These are phyloP conservation scores for Ogataea paraovalis DNA, from an alignment of 805 yeast genomes.

Conservation along the genomic window DNA sequence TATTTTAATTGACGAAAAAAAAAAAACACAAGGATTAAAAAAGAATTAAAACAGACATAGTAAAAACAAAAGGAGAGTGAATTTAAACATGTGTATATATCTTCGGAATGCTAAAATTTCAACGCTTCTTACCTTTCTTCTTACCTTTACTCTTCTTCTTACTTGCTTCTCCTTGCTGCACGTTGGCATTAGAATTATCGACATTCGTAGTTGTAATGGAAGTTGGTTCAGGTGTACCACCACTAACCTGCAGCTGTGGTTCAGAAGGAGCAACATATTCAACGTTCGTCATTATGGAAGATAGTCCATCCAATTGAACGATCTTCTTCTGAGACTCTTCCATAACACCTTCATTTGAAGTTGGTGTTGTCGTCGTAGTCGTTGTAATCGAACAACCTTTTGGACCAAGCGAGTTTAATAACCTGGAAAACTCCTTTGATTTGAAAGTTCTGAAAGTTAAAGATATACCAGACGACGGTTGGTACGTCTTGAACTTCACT, in stretches of 20 bases:
- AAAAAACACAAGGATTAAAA: not conserved
- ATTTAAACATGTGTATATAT: too few relatives aligned
- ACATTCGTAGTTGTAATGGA: not conserved
- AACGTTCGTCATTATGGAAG: slow-evolving; percentile 22
- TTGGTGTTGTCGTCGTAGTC: slow-evolving; percentile 1
- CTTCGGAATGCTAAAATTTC: not conserved
- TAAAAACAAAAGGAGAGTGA: too few relatives aligned
- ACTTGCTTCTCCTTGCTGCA: not conserved
- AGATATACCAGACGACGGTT: slow-evolving; percentile 60
- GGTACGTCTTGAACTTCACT: slow-evolving; percentile 57
- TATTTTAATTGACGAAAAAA: not conserved
- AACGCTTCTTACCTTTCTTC: slow-evolving; percentile 23
- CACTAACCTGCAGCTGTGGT: slow-evolving; percentile 10
- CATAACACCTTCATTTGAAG: not conserved
- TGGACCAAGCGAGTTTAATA: slow-evolving; percentile 73
- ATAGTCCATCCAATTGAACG: slow-evolving; percentile 25
- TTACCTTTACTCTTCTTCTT: slow-evolving; percentile 18
- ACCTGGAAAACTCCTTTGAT: slow-evolving; percentile 67
- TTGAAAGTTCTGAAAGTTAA: slow-evolving; percentile 56
- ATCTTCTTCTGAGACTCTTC: slow-evolving; percentile 7
- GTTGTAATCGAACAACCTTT: slow-evolving; percentile 40
- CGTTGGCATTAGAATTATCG: not conserved
- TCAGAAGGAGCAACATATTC: slow-evolving; percentile 7
- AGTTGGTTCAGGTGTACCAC: not conserved
- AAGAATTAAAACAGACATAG: too few relatives aligned